These are phyloP conservation scores for Scytalidium sp. DNA, from an alignment of 2,329 filamentous ascomycete species.

Conservation along the genomic window DNA sequence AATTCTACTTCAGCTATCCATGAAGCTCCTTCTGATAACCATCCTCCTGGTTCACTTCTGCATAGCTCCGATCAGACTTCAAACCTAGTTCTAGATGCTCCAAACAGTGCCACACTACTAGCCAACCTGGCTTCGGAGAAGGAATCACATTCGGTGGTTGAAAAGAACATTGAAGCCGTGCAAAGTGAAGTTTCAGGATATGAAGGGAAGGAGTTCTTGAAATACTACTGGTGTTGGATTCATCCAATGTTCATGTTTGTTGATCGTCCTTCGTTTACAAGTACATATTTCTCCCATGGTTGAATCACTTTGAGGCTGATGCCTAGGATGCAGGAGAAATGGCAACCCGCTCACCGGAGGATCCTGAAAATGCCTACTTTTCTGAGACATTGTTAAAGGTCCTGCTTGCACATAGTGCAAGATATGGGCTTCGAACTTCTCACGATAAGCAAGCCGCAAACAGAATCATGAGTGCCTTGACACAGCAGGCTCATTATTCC, in stretches of 20 bases:
- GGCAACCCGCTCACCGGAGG: background rate
- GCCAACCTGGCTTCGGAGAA: background rate
- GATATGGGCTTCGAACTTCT: background rate
- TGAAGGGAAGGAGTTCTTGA: background rate
- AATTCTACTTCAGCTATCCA: background rate
- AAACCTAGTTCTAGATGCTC: background rate
- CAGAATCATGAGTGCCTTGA: background rate
- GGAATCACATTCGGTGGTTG: background rate
- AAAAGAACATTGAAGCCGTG: background rate
- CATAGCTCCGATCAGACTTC: background rate
- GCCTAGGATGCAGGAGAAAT: slow-evolving; percentile 8
- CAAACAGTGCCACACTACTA: background rate
- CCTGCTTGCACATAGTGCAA: slow-evolving; percentile 1
- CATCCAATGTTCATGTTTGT: slow-evolving; percentile 6
- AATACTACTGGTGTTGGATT: slow-evolving; percentile 9
- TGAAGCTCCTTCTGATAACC: background rate
- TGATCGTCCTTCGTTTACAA: slow-evolving; percentile 8
- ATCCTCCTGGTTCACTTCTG: background rate
- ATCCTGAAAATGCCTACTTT: background rate
- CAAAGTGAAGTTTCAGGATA: slow-evolving; percentile 1
- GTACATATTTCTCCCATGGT: background rate
- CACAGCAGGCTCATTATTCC: background rate
- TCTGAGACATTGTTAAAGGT: slow-evolving; percentile 5
- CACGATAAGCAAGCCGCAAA: background rate
- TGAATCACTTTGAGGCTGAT: no score